A percentile compares a stretch with the other conserved stretches of the same genome.
These are phyloP conservation scores for Carallia pectinifolia DNA, from an alignment of 345 rosid genomes.

Conservation along the genomic window DNA sequence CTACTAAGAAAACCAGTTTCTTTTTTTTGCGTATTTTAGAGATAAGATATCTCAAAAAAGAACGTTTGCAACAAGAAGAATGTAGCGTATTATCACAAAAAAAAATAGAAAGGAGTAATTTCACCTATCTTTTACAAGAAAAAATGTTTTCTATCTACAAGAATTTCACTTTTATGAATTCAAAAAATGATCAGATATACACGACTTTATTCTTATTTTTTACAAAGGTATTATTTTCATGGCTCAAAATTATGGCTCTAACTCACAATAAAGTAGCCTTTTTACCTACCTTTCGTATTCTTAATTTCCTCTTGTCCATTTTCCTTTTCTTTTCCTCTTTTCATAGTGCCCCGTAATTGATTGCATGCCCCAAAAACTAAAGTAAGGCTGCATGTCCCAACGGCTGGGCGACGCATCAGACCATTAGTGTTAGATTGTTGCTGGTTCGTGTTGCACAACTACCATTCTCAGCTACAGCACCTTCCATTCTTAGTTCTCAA, in stretches of 20 bases:
- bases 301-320: background rate
- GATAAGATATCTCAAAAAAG: background rate
- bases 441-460: background rate
- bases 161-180: no score
- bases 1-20: no score
- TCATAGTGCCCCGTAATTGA: background rate
- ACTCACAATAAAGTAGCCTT: no score
- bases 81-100: background rate
- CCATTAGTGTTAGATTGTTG: background rate
- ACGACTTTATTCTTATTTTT: no score
- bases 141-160: no score
- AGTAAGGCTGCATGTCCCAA: background rate
- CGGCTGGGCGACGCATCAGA: background rate
- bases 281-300: no score
- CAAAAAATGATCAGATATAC: no score
- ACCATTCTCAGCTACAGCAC: conserved; percentile 12
- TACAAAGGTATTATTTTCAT: no score
- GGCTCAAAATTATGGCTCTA: no score
- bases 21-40: no score
- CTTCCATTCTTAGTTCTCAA: background rate
- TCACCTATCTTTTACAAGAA: no score
- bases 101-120: no score
- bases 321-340: background rate
- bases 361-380: background rate
- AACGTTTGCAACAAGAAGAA: background rate